These are phyloP conservation scores for Pythium pyrilobum DNA, from an alignment of 352 stramenopile species.

Conservation along the genomic window DNA sequence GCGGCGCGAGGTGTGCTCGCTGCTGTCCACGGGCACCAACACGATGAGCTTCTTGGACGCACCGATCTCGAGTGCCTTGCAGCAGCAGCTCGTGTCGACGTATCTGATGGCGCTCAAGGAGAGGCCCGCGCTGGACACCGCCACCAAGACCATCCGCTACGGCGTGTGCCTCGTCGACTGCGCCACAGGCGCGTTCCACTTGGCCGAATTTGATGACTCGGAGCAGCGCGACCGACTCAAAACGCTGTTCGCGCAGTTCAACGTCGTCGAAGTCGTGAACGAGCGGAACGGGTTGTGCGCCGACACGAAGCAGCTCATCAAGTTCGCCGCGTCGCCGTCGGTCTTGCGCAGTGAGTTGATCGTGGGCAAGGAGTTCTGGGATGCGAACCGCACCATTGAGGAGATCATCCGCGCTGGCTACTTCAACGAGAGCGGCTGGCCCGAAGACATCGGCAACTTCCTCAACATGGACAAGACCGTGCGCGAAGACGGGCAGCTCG, in stretches of 20 bases:
- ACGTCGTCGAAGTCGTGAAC: slow-evolving; percentile 81
- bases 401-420: slow-evolving; percentile 89
- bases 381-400: slow-evolving; percentile 81
- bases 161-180: slow-evolving; percentile 96
- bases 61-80: slow-evolving; percentile 37
- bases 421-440: slow-evolving; percentile 79
- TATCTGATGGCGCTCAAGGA: slow-evolving; percentile 73
- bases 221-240: slow-evolving; percentile 92
- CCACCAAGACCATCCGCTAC: slow-evolving; percentile 60
- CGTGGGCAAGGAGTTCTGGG: slow-evolving; percentile 86
- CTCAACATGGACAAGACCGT: slow-evolving; percentile 75
- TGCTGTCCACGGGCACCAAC: slow-evolving; percentile 94
- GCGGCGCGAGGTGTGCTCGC: slow-evolving; percentile 92
- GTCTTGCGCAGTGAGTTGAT: slow-evolving; percentile 59
- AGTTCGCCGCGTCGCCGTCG: slow-evolving; percentile 49
- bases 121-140: slow-evolving; percentile 39
- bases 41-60: slow-evolving; percentile 94
- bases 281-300: slow-evolving; percentile 60
- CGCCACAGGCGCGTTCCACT: slow-evolving; percentile 88
- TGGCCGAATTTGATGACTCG: slow-evolving; percentile 98
- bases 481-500: slow-evolving; percentile 47
- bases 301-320: slow-evolving; percentile 70
- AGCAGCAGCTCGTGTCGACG: slow-evolving; percentile 37
- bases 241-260: slow-evolving; percentile 92
- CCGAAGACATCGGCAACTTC: slow-evolving; percentile 43